Conservation (phyloP, 140 eudicot genomes). For the Bidens hawaiensis region DNA sequence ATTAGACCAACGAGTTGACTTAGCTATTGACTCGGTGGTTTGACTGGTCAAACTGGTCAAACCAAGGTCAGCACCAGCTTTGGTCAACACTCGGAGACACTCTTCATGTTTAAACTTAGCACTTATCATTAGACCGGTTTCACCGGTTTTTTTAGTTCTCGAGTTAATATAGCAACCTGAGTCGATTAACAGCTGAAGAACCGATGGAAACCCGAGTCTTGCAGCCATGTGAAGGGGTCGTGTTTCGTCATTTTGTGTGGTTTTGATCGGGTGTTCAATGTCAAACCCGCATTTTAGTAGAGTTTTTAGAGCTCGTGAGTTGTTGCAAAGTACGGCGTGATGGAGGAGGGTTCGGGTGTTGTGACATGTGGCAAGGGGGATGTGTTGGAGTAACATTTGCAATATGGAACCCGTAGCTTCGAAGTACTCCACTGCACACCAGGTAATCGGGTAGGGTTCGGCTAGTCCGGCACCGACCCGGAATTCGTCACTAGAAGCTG, state of each 20-base stretch:
- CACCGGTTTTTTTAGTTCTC: slow-evolving; percentile 40
- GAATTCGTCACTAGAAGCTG: slow-evolving; percentile 64
- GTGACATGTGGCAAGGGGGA: slow-evolving; percentile 38
- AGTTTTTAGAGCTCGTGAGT: slow-evolving; percentile 45
- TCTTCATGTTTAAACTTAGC: slow-evolving; percentile 50
- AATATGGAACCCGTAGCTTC: slow-evolving; percentile 74
- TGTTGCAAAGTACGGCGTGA: slow-evolving; percentile 83
- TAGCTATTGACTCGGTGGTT: slow-evolving; percentile 49
- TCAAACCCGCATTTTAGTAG: slow-evolving; percentile 53
- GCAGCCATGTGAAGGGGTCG: slow-evolving; percentile 78
- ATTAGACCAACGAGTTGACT: slow-evolving; percentile 43
- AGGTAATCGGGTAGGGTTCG: slow-evolving; percentile 69
- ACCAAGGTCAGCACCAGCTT: slow-evolving; percentile 82
- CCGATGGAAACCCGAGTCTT: slow-evolving; percentile 52
- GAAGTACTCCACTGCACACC: slow-evolving; percentile 93
- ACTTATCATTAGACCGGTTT: slow-evolving; percentile 68
- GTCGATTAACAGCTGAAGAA: slow-evolving; percentile 49
- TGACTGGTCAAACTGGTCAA: slow-evolving; percentile 44
- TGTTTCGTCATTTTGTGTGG: slow-evolving; percentile 37
- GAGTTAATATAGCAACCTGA: slow-evolving; percentile 71
- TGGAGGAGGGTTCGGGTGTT: slow-evolving; percentile 72
- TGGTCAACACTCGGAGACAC: slow-evolving; percentile 57
- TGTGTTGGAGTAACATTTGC: slow-evolving; percentile 56
- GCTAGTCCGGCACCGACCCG: slow-evolving; percentile 95
- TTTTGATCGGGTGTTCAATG: slow-evolving; percentile 47